Evolutionary conservation across 1,284 basidiomycete genomes (phyloP).

Genomic region (Boletus nobilissimus): DNA sequence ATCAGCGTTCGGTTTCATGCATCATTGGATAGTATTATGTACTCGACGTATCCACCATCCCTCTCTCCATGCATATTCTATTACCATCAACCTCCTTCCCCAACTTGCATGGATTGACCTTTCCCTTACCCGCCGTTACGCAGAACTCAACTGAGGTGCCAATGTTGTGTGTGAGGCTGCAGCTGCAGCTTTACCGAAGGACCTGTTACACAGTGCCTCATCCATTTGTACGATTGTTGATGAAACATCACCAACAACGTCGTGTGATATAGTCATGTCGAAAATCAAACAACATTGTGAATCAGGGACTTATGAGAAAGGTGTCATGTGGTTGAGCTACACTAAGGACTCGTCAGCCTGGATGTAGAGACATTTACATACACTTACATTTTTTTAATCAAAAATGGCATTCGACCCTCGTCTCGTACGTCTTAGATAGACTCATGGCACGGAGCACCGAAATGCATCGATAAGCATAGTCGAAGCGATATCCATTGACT

Average conservation of each 20-base stretch:
- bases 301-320: background rate
- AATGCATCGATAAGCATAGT: background rate
- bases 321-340: background rate
- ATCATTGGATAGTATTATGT: no score
- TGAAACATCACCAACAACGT: background rate
- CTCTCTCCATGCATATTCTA: no score
- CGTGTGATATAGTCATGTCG: background rate
- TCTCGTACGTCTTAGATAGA: background rate
- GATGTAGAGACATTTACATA: constrained; percentile 14
- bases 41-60: no score
- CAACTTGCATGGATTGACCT: no score
- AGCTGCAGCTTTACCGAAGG: no score
- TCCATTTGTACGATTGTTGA: background rate
- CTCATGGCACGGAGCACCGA: background rate
- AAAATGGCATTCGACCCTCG: background rate
- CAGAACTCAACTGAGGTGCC: no score
- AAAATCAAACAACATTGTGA: background rate
- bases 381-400: background rate
- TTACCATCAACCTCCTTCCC: no score
- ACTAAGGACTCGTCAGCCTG: background rate
- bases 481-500: background rate
- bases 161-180: no score
- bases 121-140: no score
- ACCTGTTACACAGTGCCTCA: background rate
- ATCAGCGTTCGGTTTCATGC: no score